phyloP scores from a whole-genome alignment of 345 rosid species.

The Pistacia atlantica region DNA sequence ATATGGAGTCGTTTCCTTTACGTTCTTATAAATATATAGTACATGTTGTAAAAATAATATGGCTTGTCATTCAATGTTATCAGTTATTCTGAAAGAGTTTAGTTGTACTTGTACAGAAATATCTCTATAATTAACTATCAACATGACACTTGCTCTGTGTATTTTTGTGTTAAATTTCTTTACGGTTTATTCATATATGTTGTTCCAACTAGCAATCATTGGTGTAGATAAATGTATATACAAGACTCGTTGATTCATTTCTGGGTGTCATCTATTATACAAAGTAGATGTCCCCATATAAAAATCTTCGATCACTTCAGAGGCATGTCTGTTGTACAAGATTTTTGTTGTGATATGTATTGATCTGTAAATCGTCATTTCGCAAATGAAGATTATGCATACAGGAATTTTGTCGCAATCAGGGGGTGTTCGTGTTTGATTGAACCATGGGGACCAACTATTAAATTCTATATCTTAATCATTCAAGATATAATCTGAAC shows the following conservation, averaged over 20 bases:
- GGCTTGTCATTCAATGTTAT: background rate
- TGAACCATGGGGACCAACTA: constrained; percentile 3
- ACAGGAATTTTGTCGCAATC: background rate
- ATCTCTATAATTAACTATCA: background rate
- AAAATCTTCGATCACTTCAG: constrained; percentile 1
- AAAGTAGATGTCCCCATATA: background rate
- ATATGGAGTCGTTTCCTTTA: background rate
- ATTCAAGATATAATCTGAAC: background rate
- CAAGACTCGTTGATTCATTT: background rate
- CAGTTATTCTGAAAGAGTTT: background rate
- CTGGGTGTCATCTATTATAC: background rate
- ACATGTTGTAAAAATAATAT: background rate
- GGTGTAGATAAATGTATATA: background rate
- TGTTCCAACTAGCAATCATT: background rate
- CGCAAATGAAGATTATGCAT: background rate
- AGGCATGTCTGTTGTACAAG: background rate
- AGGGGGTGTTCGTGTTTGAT: background rate
- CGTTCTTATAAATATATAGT: background rate
- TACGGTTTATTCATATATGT: background rate
- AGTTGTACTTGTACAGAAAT: background rate
- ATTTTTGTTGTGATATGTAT: background rate
- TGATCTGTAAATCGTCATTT: background rate
- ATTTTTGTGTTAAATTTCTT: background rate
- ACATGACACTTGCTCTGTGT: background rate
- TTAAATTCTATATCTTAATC: background rate